A percentile compares a stretch with the other conserved stretches of the same genome.
phyloP scores from a whole-genome alignment of 768 basidiomycete species.

The Mycena capillaripes region DNA sequence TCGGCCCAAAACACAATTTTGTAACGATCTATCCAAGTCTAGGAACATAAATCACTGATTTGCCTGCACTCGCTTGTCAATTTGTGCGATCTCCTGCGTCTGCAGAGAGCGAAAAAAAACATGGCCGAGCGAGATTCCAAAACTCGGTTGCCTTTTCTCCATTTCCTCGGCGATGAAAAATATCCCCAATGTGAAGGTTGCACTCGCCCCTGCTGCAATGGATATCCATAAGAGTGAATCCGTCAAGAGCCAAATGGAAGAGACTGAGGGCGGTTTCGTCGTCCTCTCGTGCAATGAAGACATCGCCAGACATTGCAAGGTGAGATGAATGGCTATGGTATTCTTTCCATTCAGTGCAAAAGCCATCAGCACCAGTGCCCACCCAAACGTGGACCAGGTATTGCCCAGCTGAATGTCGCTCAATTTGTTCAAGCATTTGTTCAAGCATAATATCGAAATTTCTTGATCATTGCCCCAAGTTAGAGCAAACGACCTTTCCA shows the following conservation, averaged over 20 bases:
- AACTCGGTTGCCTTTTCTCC: background rate
- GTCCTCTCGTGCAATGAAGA: slow-evolving; percentile 8
- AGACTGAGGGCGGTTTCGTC: slow-evolving; percentile 14
- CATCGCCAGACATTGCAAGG: slow-evolving; percentile 21
- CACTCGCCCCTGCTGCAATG: slow-evolving; percentile 16
- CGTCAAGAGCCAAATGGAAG: slow-evolving; percentile 15
- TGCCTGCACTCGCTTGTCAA: background rate
- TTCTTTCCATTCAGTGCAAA: slow-evolving; percentile 18
- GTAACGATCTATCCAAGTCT: too few species aligned
- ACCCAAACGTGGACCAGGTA: background rate
- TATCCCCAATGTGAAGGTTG: slow-evolving; percentile 2
- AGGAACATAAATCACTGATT: background rate
- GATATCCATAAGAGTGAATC: slow-evolving; percentile 21
- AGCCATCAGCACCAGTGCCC: slow-evolving; percentile 11
- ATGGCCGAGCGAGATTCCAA: slow-evolving; percentile 3
- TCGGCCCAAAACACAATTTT: too few species aligned
- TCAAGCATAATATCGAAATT: slow-evolving; percentile 18
- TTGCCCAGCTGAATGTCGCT: background rate
- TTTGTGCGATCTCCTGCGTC: background rate
- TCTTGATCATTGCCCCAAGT: slow-evolving; percentile 27
- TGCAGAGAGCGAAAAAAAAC: slow-evolving; percentile 5
- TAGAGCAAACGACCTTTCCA: background rate
- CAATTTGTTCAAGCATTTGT: slow-evolving; percentile 25
- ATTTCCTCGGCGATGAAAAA: background rate
- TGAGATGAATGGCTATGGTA: slow-evolving; percentile 5